Evolutionary conservation across 192 early-diverging fungal genomes (phyloP), one percentile per base, ranked within the genome.

Genomic region (Coemansia sp.): DNA sequence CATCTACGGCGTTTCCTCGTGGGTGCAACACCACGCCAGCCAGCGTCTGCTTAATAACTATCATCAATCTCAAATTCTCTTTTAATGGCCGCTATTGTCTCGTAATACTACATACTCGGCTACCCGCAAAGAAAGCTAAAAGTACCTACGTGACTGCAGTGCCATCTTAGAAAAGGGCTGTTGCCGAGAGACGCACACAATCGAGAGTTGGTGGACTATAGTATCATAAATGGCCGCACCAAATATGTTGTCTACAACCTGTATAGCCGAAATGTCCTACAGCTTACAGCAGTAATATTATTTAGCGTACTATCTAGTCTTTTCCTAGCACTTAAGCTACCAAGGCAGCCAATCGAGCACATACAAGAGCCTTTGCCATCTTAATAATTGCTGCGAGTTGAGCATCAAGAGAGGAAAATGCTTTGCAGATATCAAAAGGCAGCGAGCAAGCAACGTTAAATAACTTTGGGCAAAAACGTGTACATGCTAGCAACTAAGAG

Each of bases 201-300:
- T 60, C 33, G 65, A 59, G 7, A 67, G 26, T 4, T 31, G 43
- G 21, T 35, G 66, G 13, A 68, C 13, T 45, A 53, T 45, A 2
- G 16, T 60, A 46, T 76, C 74, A 36, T 55, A 76, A 1, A 76
- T 55, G 5, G 74, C 68, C 2, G 74, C 74, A 8, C 74, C 74
- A 62, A 76, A 62, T 26, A 48, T 45, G 9, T 31, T 33, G 24
- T 65, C 63, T 3, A 51, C 33, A 24, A 63, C 7, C n/a, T 58
- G 59, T 3, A 76, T 18, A 0, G 74, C 59, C 7, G 64, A 69
- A 11, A 70, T 42, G 33, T 59, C 46, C 74, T 76, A 71, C 36
- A 57, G n/a, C 4, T 16, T 6, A 26, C 14, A 45, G 14, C 5
- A 16, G 31, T 23, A 26, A 11, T 3, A 9, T 9, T 9, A 26